phyloP scores from a whole-genome alignment of 1,139 yeast species.

The Geotrichum siamense region DNA sequence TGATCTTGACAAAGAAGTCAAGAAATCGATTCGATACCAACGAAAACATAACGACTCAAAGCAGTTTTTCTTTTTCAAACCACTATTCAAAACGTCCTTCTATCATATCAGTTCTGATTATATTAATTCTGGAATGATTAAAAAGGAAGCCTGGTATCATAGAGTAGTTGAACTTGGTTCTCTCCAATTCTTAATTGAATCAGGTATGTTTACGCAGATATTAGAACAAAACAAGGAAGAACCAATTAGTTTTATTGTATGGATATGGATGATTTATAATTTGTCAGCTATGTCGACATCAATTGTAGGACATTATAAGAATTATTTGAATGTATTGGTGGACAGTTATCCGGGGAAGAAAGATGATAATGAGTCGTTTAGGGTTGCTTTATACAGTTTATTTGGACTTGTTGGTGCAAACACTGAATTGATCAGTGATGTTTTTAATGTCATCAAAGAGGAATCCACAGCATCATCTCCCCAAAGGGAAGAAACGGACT shows the following conservation, averaged over 20 bases:
- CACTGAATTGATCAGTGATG: not conserved
- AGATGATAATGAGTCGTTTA: not conserved
- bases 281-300: not conserved
- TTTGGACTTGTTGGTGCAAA: constrained; percentile 2
- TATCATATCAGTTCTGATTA: not conserved
- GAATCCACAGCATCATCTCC: too few species aligned
- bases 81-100: not conserved
- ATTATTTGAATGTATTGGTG: not conserved
- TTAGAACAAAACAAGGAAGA: not conserved
- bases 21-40: not conserved
- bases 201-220: not conserved
- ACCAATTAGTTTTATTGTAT: not conserved
- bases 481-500: too few species aligned
- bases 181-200: constrained; percentile 1
- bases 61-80: not conserved
- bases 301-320: not conserved
- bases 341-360: not conserved
- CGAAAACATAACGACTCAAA: too few species aligned
- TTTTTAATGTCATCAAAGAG: not conserved
- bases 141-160: not conserved
- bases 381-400: not conserved
- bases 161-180: too few species aligned
- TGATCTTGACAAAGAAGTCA: not conserved
- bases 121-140: not conserved
- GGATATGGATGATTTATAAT: not conserved